Evolutionary conservation across 176 grass and related monocot genomes (phyloP), one percentile per base, ranked within the genome.

Genomic region (Oryza meridionalis): DNA sequence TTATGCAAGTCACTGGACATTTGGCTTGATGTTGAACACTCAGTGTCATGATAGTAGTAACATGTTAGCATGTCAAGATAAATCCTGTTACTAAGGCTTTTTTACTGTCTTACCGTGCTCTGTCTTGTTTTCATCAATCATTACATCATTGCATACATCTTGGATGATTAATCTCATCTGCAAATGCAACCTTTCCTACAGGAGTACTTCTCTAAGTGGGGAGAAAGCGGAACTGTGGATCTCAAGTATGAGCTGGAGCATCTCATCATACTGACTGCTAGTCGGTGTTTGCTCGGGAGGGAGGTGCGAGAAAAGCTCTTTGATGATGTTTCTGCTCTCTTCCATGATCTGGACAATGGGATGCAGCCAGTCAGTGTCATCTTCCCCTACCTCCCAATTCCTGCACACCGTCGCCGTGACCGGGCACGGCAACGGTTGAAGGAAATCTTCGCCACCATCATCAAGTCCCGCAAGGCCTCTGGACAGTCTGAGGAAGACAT

Each of bases 181-280:
- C 7, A 14, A 65, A 33, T 49, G 11, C n/a, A 53, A 81, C 2
- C 33, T 61, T 84, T 31, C 42, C 55, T 90, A 64, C 92, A 94
- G 92, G 93, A 95, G 26, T 95, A 99, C 66, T 99, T 99, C 65
- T 99, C 96, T 9, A 99, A 94, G 53, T 99, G 96, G 96, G 96
- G 96, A 63, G 96, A 99, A 69, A 94, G 83, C 22, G 96, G 96
- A 81, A 96, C 91, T 7, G 93, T 99, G 22, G 96, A 99, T 86
- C 82, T 99, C 59, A 96, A 96, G 77, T 90, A 99, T 69, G 96
- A 99, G 72, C 65, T 99, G 38, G 96, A 99, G 78, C 96, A 99
- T 82, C 93, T 99, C 63, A 99, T 99, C 84, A 99, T 99, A 81
- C 40, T 99, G 81, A 99, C 96, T 24, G 96, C 96, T 45, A 99